Percentiles rank a stretch among this genome's conserved stretches.
phyloP scores from a whole-genome alignment of 2,329 filamentous ascomycete species.

The Trichoderma sp. region DNA sequence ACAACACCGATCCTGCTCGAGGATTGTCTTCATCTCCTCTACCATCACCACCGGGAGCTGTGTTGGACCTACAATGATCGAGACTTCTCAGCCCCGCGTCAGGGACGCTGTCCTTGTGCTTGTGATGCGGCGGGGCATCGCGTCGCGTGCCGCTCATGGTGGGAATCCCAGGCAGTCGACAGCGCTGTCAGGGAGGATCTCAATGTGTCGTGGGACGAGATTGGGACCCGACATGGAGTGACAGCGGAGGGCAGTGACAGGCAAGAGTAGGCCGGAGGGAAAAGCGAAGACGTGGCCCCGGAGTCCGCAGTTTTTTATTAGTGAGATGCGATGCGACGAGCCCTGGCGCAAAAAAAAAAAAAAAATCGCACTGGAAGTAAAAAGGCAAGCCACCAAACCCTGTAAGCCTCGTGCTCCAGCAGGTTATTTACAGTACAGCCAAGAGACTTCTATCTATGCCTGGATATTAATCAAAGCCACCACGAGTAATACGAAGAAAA shows the following conservation, averaged over 20 bases:
- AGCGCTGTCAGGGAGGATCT: constrained; percentile 16
- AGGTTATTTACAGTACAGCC: neutral
- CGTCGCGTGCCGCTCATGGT: constrained; percentile 35
- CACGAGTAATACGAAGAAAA: neutral
- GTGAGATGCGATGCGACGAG: constrained; percentile 15
- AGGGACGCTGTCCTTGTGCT: constrained; percentile 27
- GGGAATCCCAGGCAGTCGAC: constrained; percentile 21
- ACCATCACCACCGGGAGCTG: neutral
- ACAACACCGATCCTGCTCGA: neutral
- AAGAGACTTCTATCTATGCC: neutral
- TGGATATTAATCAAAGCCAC: neutral
- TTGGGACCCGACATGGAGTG: constrained; percentile 23
- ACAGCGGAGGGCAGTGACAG: neutral
- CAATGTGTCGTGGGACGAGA: constrained; percentile 18
- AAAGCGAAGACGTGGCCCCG: constrained; percentile 7
- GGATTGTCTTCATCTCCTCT: neutral
- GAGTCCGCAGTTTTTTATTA: constrained; percentile 3
- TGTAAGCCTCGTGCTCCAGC: neutral
- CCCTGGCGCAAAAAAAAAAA: constrained; percentile 7
- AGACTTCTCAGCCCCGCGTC: constrained; percentile 79
- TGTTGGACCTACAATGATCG: constrained; percentile 65
- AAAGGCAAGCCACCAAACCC: constrained; percentile 3
- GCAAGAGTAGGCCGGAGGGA: neutral
- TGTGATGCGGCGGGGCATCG: constrained; percentile 32
- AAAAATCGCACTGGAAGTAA: neutral